These are phyloP conservation scores for Royoungia palumana DNA, from an alignment of 768 basidiomycete species.

Conservation along the genomic window DNA sequence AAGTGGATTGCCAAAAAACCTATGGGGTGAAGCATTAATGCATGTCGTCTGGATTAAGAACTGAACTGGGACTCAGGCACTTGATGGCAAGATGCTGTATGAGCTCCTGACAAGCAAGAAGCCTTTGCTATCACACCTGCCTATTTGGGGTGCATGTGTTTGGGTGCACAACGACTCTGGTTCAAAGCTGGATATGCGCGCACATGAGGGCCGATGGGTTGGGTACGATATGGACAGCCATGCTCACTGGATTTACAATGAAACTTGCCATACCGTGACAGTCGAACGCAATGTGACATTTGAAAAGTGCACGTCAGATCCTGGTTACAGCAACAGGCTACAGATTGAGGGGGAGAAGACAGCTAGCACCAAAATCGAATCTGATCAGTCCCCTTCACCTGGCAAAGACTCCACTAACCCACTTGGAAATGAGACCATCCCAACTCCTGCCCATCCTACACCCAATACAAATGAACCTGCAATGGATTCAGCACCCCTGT, in stretches of 20 bases:
- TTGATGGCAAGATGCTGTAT: slow-evolving; percentile 4
- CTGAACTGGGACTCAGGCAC: not conserved
- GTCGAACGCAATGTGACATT: slow-evolving; percentile 31
- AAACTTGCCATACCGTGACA: slow-evolving; percentile 16
- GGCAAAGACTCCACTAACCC: no score
- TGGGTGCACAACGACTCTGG: slow-evolving; percentile 22
- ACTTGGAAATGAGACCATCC: no score
- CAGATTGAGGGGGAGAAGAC: no score
- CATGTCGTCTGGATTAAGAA: slow-evolving; percentile 2
- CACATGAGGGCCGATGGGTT: slow-evolving; percentile 32
- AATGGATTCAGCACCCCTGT: no score
- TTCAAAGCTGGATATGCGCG: slow-evolving; percentile 27
- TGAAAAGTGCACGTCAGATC: no score
- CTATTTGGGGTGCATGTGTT: slow-evolving; percentile 18
- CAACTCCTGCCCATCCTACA: no score
- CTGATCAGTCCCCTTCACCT: no score
- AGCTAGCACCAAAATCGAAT: no score
- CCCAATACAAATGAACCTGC: no score
- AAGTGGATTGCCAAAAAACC: not conserved
- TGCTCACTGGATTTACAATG: slow-evolving; percentile 33
- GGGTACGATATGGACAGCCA: slow-evolving; percentile 34
- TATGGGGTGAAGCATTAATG: slow-evolving; percentile 2
- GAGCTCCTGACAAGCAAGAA: slow-evolving; percentile 18
- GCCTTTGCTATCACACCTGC: slow-evolving; percentile 27
- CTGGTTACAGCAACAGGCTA: no score